Evolutionary conservation across 2,329 filamentous ascomycete species (phyloP).

Genomic region (Byssochlamys sp.): DNA sequence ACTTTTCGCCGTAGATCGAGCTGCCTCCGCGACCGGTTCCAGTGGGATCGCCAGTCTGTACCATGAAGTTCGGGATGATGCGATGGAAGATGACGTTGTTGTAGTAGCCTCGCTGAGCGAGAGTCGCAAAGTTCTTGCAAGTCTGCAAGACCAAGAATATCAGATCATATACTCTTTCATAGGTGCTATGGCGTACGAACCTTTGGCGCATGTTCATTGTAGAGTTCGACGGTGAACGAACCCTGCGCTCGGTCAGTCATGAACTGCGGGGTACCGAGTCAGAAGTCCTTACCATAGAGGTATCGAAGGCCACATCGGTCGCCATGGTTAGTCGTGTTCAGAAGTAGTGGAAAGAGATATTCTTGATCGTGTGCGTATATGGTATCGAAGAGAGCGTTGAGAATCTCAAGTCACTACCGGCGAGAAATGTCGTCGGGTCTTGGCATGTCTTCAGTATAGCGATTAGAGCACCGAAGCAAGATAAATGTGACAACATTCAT

Average conservation of each 20-base stretch:
- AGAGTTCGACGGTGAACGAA: constrained; percentile 76
- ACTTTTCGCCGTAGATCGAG: constrained; percentile 86
- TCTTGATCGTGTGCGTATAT: background rate
- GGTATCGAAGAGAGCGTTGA: background rate
- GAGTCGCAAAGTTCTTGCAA: constrained; percentile 76
- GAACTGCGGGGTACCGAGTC: background rate
- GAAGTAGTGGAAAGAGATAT: background rate
- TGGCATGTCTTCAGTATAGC: background rate
- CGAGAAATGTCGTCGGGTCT: background rate
- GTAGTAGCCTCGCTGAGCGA: constrained; percentile 79
- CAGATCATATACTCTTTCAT: constrained; percentile 5
- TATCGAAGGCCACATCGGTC: constrained; percentile 71
- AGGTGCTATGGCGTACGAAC: constrained; percentile 19
- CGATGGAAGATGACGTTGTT: constrained; percentile 79
- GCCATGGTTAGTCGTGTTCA: constrained; percentile 46
- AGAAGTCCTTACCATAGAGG: constrained; percentile 58
- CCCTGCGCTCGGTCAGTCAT: constrained; percentile 47
- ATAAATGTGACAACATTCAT: too few species aligned
- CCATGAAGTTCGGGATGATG: constrained; percentile 92
- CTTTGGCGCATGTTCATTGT: constrained; percentile 74
- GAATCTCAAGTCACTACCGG: background rate
- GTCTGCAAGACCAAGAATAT: constrained; percentile 41
- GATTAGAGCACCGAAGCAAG: too few species aligned
- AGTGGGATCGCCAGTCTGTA: constrained; percentile 88
- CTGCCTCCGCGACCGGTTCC: constrained; percentile 81